These are phyloP conservation scores for Ogataea angusta DNA, from an alignment of 805 yeast species.

Conservation along the genomic window DNA sequence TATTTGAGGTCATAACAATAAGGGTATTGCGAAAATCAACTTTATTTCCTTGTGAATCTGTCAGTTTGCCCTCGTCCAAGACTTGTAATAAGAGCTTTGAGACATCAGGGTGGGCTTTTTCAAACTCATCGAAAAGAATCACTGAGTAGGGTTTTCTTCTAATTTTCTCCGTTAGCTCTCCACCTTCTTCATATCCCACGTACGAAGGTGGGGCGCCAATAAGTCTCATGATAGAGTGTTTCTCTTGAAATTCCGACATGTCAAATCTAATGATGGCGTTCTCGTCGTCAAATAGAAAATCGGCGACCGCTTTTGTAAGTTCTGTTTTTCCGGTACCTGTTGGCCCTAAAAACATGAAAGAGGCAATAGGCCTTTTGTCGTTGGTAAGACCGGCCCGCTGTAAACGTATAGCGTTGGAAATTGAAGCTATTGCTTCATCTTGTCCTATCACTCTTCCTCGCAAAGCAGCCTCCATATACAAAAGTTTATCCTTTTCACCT, in stretches of 20 bases:
- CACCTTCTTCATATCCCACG: conserved; percentile 93
- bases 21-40: conserved; percentile 94
- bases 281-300: conserved; percentile 87
- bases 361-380: conserved; percentile 92
- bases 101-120: conserved; percentile 95
- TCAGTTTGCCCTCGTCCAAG: conserved; percentile 89
- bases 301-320: conserved; percentile 87
- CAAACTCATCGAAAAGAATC: conserved; percentile 91
- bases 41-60: conserved; percentile 92
- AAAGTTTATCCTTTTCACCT: conserved; percentile 88
- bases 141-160: conserved; percentile 94
- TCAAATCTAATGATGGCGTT: conserved; percentile 86
- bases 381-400: conserved; percentile 96
- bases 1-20: conserved; percentile 94
- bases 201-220: conserved; percentile 99
- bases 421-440: conserved; percentile 87
- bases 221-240: conserved; percentile 82
- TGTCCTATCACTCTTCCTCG: conserved; percentile 87
- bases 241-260: conserved; percentile 97
- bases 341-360: conserved; percentile 95
- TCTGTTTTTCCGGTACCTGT: conserved; percentile 99
- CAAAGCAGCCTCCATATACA: conserved; percentile 81
- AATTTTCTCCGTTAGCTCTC: conserved; percentile 95
- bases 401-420: conserved; percentile 90
- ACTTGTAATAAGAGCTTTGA: conserved; percentile 88